These are phyloP conservation scores for Rachicladosporium sp. DNA, from an alignment of 2,329 filamentous ascomycete genomes.

Conservation along the genomic window DNA sequence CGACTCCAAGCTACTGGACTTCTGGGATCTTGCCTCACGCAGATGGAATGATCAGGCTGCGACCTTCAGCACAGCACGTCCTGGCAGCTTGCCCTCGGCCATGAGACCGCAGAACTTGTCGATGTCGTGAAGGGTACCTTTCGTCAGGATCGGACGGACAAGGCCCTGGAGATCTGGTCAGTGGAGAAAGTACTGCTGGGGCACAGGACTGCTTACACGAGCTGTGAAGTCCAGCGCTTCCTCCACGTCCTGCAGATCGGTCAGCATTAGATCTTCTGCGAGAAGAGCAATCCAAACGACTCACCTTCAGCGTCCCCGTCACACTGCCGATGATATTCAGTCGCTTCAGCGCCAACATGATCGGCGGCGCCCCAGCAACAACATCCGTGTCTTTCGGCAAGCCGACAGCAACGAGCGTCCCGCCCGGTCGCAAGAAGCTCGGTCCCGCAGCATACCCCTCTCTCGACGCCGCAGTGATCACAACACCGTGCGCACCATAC, in stretches of 20 bases:
- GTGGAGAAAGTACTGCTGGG: neutral
- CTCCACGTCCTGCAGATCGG: conserved; percentile 25
- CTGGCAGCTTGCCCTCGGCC: conserved; percentile 27
- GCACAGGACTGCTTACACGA: neutral
- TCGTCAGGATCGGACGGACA: conserved; percentile 28
- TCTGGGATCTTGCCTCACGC: too few species aligned
- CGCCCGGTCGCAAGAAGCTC: conserved; percentile 22
- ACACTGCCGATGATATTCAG: conserved; percentile 33
- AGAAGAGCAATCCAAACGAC: neutral
- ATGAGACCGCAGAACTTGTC: conserved; percentile 29
- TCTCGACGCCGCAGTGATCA: conserved; percentile 26
- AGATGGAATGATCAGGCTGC: conserved; percentile 6
- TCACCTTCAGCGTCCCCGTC: conserved; percentile 28
- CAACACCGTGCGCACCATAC: conserved; percentile 27
- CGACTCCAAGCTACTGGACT: too few species aligned
- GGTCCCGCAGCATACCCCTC: conserved; percentile 26
- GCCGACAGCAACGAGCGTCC: conserved; percentile 27
- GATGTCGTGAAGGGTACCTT: conserved; percentile 28
- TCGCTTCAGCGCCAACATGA: conserved; percentile 27
- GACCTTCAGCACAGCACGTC: conserved; percentile 31
- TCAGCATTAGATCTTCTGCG: neutral
- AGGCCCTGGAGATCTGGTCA: conserved; percentile 31
- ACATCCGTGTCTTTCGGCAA: conserved; percentile 23
- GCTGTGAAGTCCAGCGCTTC: conserved; percentile 22
- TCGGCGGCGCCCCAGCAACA: conserved; percentile 27